These are phyloP conservation scores for Aspergillus brunneoviolaceus DNA, from an alignment of 2,329 filamentous ascomycete species.

Conservation along the genomic window DNA sequence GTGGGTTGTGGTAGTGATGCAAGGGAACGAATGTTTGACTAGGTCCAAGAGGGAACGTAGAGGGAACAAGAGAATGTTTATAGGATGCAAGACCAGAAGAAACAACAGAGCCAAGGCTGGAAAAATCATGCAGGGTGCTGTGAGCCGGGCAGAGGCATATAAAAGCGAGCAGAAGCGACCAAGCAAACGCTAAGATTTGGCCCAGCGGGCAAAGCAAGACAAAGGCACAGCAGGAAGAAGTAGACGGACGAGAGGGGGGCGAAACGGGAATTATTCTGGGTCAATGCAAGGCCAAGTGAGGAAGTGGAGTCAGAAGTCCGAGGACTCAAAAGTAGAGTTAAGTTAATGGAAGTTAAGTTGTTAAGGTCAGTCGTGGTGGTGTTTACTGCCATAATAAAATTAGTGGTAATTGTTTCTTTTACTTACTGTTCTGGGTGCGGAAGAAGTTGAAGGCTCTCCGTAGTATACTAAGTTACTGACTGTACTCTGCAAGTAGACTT, in stretches of 20 bases:
- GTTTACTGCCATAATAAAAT: too few relatives aligned
- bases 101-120: conserved; percentile 1
- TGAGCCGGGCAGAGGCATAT: conserved; percentile 5
- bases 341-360: too few relatives aligned
- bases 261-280: background rate
- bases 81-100: background rate
- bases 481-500: too few relatives aligned
- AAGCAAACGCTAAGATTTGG: background rate
- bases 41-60: background rate
- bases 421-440: too few relatives aligned
- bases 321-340: background rate
- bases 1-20: background rate
- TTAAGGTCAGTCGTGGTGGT: too few relatives aligned
- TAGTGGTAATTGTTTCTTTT: too few relatives aligned
- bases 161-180: conserved; percentile 3
- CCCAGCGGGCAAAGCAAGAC: background rate
- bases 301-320: background rate
- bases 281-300: background rate
- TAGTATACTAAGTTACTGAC: too few relatives aligned
- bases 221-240: background rate
- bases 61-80: conserved; percentile 2
- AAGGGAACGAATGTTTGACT: background rate
- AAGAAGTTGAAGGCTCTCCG: too few relatives aligned
- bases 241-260: background rate
- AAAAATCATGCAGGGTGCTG: background rate